Evolutionary conservation across 768 basidiomycete species (phyloP).

Genomic region (Leucocoprinus sp.): DNA sequence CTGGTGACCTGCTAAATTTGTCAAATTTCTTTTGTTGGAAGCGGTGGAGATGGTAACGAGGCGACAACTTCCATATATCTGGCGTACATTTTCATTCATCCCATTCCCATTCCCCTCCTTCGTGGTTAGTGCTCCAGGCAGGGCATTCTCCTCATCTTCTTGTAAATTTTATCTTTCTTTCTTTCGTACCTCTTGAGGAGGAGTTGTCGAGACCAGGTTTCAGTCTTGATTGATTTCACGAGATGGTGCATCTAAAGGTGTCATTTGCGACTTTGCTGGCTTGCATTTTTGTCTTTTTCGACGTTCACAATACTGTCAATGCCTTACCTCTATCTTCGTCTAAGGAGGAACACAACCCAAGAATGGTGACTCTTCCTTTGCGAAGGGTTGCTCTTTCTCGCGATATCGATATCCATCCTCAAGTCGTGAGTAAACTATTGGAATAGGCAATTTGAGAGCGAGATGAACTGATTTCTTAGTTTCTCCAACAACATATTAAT

Average conservation of each 20-base stretch:
- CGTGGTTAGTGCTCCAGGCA: constrained; percentile 20
- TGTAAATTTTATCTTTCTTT: constrained; percentile 16
- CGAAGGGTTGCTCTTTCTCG: constrained; percentile 27
- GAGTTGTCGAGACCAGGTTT: neutral
- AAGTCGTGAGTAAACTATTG: constrained; percentile 25
- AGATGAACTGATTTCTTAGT: constrained; percentile 32
- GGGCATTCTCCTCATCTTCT: constrained; percentile 15
- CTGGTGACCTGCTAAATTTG: too few relatives aligned
- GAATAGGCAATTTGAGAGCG: too few relatives aligned
- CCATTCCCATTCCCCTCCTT: constrained; percentile 11
- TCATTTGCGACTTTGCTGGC: constrained; percentile 45
- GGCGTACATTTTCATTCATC: neutral
- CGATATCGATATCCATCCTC: constrained; percentile 20
- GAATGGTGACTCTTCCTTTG: constrained; percentile 35
- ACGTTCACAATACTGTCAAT: constrained; percentile 23
- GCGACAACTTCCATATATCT: constrained; percentile 6
- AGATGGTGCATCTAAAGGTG: constrained; percentile 46
- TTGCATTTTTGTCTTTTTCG: constrained; percentile 37
- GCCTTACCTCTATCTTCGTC: constrained; percentile 35
- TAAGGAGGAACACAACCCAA: constrained; percentile 21
- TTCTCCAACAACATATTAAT: constrained; percentile 55
- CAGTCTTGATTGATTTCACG: neutral
- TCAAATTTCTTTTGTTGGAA: too few relatives aligned
- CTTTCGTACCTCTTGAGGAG: constrained; percentile 18
- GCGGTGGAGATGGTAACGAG: too few relatives aligned